Evolutionary conservation across 495 filamentous ascomycete genomes (phyloP).

Genomic region (Xylaria venustula): DNA sequence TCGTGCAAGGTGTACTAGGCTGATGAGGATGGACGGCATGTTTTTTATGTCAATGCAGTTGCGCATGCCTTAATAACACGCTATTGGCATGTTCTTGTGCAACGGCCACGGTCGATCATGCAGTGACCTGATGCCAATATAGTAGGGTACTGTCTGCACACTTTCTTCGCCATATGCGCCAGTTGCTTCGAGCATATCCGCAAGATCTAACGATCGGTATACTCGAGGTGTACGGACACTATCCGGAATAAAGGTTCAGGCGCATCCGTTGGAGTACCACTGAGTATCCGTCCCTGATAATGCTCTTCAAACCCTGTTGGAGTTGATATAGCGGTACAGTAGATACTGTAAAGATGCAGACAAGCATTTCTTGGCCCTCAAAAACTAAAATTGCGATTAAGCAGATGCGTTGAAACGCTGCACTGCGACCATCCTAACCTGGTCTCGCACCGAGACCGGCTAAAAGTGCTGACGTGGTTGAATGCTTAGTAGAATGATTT

Average conservation of each 20-base stretch:
- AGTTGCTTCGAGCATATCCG: too few relatives aligned
- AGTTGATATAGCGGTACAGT: background rate
- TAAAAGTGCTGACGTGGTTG: conserved; percentile 15
- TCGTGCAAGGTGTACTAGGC: background rate
- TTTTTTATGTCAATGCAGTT: background rate
- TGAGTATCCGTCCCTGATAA: too few relatives aligned
- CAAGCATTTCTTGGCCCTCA: background rate
- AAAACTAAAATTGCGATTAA: background rate
- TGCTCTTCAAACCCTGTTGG: too few relatives aligned
- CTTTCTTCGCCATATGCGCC: background rate
- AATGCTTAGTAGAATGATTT: background rate
- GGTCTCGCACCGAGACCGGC: conserved; percentile 16
- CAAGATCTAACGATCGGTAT: background rate
- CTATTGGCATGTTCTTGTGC: background rate
- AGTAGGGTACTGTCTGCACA: background rate
- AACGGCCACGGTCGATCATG: conserved; percentile 6
- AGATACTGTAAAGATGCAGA: background rate
- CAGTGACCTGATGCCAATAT: background rate
- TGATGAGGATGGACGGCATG: background rate
- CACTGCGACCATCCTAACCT: conserved; percentile 14
- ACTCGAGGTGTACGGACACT: background rate
- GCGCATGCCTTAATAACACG: background rate
- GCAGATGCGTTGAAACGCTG: conserved; percentile 15
- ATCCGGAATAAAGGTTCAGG: background rate
- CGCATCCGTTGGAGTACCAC: background rate